These are phyloP conservation scores for Zymoseptoria crescenta DNA, from an alignment of 2,329 filamentous ascomycete species.

Conservation along the genomic window DNA sequence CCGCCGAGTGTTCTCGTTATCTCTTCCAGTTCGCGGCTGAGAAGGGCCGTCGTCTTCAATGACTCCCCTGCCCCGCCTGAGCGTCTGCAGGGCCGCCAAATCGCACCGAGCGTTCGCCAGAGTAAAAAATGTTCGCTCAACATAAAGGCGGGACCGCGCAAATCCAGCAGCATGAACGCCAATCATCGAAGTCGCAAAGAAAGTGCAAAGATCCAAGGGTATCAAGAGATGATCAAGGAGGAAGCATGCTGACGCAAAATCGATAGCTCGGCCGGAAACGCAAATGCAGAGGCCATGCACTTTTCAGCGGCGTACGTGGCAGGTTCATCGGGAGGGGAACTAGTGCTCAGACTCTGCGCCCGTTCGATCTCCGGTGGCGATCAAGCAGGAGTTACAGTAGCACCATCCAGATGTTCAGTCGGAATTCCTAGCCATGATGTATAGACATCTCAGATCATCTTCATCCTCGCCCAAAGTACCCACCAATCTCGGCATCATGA, in stretches of 20 bases:
- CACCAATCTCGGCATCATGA: neutral
- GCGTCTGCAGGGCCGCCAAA: neutral
- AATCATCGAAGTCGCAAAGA: neutral
- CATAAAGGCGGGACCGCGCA: neutral
- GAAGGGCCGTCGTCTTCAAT: neutral
- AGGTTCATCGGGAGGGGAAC: neutral
- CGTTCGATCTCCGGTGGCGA: neutral
- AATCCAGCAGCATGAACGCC: neutral
- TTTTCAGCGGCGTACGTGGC: neutral
- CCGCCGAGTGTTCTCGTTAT: neutral
- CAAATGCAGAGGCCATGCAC: neutral
- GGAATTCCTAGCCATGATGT: too few species aligned
- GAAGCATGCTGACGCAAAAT: neutral
- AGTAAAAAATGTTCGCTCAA: neutral
- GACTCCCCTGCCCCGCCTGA: neutral
- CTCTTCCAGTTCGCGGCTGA: neutral
- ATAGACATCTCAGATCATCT: neutral
- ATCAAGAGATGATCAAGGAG: neutral
- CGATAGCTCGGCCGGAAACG: neutral
- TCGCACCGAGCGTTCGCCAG: neutral
- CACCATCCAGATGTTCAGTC: neutral
- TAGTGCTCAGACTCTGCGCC: neutral
- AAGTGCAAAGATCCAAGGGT: neutral
- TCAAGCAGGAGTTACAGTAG: neutral
- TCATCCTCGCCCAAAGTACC: neutral